Evolutionary conservation across 331 rosid genomes (phyloP).

Genomic region (Spiraea crenata): DNA sequence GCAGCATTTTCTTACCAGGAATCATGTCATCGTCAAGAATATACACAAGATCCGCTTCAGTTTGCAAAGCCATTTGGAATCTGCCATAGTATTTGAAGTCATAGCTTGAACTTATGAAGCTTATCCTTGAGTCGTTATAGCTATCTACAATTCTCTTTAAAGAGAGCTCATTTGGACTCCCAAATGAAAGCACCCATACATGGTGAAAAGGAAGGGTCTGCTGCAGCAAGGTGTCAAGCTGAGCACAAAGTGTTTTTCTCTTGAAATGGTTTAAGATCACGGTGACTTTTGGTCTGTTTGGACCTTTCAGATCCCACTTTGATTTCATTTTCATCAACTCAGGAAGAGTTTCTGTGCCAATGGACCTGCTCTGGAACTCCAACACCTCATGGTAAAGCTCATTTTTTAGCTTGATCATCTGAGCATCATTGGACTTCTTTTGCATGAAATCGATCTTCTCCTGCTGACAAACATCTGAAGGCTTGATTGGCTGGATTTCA

Average conservation of each 20-base stretch:
- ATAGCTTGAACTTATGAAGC: slow-evolving; percentile 82
- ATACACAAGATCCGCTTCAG: slow-evolving; percentile 82
- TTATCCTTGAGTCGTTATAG: slow-evolving; percentile 76
- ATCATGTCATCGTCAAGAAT: slow-evolving; percentile 93
- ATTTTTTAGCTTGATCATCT: slow-evolving; percentile 69
- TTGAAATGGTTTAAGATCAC: slow-evolving; percentile 90
- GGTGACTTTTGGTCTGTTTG: slow-evolving; percentile 64
- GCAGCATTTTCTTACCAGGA: slow-evolving; percentile 86
- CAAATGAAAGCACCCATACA: slow-evolving; percentile 95
- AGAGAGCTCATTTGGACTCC: slow-evolving; percentile 87
- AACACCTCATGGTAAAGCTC: slow-evolving; percentile 62
- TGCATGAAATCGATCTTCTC: slow-evolving; percentile 90
- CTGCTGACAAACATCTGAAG: slow-evolving; percentile 56
- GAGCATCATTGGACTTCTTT: slow-evolving; percentile 78
- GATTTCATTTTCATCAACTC: slow-evolving; percentile 85
- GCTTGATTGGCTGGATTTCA: slow-evolving; percentile 37
- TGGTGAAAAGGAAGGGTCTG: slow-evolving; percentile 88
- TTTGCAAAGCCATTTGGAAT: slow-evolving; percentile 91
- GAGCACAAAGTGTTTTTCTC: slow-evolving; percentile 91
- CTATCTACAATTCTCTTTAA: slow-evolving; percentile 78
- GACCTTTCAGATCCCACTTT: slow-evolving; percentile 61
- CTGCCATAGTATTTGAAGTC: slow-evolving; percentile 99
- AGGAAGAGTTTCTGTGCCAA: slow-evolving; percentile 65
- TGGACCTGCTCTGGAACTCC: slow-evolving; percentile 53
- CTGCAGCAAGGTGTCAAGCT: slow-evolving; percentile 71